Evolutionary conservation across 352 stramenopile species (phyloP), one percentile per base, ranked within the genome.

Genomic region (Globisporangium barbulae): DNA sequence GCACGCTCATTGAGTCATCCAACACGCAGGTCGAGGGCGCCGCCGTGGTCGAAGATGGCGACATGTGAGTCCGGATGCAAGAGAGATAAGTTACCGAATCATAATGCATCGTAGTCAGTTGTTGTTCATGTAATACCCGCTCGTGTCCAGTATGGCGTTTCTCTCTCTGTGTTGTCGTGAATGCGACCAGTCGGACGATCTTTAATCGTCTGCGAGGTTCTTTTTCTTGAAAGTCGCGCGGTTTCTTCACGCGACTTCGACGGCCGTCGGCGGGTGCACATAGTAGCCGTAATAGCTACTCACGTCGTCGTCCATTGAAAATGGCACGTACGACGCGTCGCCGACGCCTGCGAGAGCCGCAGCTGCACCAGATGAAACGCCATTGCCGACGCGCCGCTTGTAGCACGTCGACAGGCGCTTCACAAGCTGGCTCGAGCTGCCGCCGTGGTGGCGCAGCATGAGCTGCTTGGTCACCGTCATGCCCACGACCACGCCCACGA

Each of bases 401-500:
- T 50, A 59, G 22, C 44, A 57, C 7, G 33, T 55, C 3, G 61
- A 33, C 25, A 67, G 53, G 4, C 54, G 54, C 53, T 44, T 67
- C 35, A 55, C 31, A 1, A 67, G 53, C 53, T 67, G 61, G 33
- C 28, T 57, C 4, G 44, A 47, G 42, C 44, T 47, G 53, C 61
- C 65, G n/a, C 67, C 58, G 2, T 63, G 41, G 21, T 54, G 59
- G 3, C 39, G 59, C 42, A 64, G 31, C 49, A 71, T 25, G 19
- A 70, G 68, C 7, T 74, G 75, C 49, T 71, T 72, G 3, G 70
- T 71, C 12, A 72, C 56, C 17, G 64, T 63, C 48, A 74, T 59
- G 35, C 78, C 75, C 10, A 83, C 56, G 30, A 71, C 68, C 30
- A 83, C 71, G n/a, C 78, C 78, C 47, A 69, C 68, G 39, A 87